phyloP scores from a whole-genome alignment of 116 monocot genomes.

The Zostera marina region DNA sequence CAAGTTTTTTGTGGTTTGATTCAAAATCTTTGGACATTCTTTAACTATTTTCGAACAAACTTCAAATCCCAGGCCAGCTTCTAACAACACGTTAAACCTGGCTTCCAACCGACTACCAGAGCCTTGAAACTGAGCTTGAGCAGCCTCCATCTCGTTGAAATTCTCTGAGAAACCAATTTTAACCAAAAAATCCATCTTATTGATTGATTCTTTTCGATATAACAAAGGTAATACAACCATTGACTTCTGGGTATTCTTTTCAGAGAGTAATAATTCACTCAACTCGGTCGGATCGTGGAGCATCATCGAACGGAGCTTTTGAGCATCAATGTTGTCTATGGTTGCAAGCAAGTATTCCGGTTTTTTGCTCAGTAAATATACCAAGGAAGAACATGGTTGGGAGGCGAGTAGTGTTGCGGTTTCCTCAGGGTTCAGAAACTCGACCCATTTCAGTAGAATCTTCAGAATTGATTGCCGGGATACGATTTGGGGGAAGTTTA shows the following conservation, averaged over 20 bases:
- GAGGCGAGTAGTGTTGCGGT: conserved; percentile 32
- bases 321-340: not conserved
- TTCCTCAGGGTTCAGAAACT: conserved; percentile 39
- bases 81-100: conserved; percentile 59
- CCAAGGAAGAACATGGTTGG: conserved; percentile 40
- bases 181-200: conserved; percentile 61
- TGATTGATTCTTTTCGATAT: conserved; percentile 33
- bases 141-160: conserved; percentile 61
- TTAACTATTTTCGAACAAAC: conserved; percentile 35
- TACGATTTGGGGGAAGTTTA: conserved; percentile 42
- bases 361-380: conserved; percentile 27
- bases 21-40: conserved; percentile 42
- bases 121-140: conserved; percentile 45
- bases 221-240: conserved; percentile 17
- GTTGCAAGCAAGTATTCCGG: not conserved
- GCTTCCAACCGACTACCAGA: conserved; percentile 72
- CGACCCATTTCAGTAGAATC: conserved; percentile 33
- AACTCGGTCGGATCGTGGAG: conserved; percentile 50
- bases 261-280: conserved; percentile 10
- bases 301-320: conserved; percentile 39
- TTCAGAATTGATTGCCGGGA: conserved; percentile 29
- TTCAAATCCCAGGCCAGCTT: conserved; percentile 49
- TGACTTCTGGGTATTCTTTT: conserved; percentile 13
- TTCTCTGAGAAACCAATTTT: conserved; percentile 67
- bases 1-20: conserved; percentile 41